These are phyloP conservation scores for Mitragyna speciosa DNA, from an alignment of 257 asterid genomes.

Conservation along the genomic window DNA sequence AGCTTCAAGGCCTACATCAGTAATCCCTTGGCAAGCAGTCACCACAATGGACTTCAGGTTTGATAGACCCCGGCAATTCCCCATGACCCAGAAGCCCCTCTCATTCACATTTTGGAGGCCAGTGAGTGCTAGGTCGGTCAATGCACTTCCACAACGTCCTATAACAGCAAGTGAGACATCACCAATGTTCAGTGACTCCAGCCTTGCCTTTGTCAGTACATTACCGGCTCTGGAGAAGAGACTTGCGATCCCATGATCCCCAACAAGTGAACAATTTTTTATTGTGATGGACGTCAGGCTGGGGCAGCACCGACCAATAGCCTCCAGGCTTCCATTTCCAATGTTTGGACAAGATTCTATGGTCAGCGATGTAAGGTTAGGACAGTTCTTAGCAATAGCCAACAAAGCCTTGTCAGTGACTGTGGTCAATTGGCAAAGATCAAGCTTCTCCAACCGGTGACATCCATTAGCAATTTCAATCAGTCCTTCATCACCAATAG, in stretches of 20 bases:
- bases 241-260: slow-evolving; percentile 72
- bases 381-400: slow-evolving; percentile 68
- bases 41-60: slow-evolving; percentile 64
- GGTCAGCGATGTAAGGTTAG: slow-evolving; percentile 58
- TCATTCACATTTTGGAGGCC: slow-evolving; percentile 71
- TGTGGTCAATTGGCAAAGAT: slow-evolving; percentile 66
- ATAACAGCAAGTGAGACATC: slow-evolving; percentile 89
- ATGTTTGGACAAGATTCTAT: slow-evolving; percentile 76
- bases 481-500: slow-evolving; percentile 72
- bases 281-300: slow-evolving; percentile 55
- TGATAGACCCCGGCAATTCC: slow-evolving; percentile 68
- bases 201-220: slow-evolving; percentile 51
- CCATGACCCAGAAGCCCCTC: slow-evolving; percentile 99
- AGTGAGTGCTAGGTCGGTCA: slow-evolving; percentile 53
- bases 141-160: slow-evolving; percentile 71
- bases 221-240: slow-evolving; percentile 71
- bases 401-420: slow-evolving; percentile 64
- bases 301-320: slow-evolving; percentile 59
- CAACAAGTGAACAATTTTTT: slow-evolving; percentile 62
- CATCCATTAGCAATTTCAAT: slow-evolving; percentile 71
- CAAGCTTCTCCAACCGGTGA: slow-evolving; percentile 73
- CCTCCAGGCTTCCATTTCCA: slow-evolving; percentile 69
- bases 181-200: slow-evolving; percentile 57
- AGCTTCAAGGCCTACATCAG: slow-evolving; percentile 70
- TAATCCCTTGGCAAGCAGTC: slow-evolving; percentile 68